phyloP scores from a whole-genome alignment of 2,329 filamentous ascomycete species.

The Ophiognomonia clavigignenti-juglandacearum region DNA sequence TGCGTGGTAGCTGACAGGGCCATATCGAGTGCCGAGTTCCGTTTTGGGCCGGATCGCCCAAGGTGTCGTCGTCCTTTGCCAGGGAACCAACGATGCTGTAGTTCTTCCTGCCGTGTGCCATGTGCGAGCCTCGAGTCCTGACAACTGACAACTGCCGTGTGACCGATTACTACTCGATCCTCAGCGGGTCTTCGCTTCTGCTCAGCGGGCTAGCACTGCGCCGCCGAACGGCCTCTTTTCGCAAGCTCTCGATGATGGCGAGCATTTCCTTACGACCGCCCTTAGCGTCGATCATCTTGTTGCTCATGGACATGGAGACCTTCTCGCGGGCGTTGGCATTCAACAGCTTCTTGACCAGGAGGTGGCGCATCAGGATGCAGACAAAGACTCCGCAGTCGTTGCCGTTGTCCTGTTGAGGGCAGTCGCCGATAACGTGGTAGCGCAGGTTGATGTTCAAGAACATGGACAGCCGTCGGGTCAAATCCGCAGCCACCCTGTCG shows the following conservation, averaged over 20 bases:
- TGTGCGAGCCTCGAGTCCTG: too few relatives aligned
- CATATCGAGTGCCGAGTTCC: too few relatives aligned
- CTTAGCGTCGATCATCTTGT: slow-evolving; percentile 74
- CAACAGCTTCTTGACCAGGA: slow-evolving; percentile 81
- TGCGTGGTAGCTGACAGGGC: too few relatives aligned
- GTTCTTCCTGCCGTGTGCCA: too few relatives aligned
- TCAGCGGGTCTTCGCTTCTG: slow-evolving; percentile 32
- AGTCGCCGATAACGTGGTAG: slow-evolving; percentile 79
- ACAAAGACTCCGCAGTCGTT: slow-evolving; percentile 96
- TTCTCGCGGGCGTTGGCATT: slow-evolving; percentile 76
- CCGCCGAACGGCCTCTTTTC: slow-evolving; percentile 81
- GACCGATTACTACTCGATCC: slow-evolving; percentile 34
- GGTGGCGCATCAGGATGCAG: slow-evolving; percentile 87
- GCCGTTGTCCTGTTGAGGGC: slow-evolving; percentile 85
- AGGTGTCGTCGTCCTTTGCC: too few relatives aligned
- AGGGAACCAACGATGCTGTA: too few relatives aligned
- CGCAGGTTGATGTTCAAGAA: slow-evolving; percentile 64
- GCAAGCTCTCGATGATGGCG: slow-evolving; percentile 78
- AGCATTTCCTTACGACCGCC: slow-evolving; percentile 87
- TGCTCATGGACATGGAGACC: slow-evolving; percentile 89
- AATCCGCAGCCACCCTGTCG: slow-evolving; percentile 64
- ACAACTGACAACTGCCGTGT: background rate
- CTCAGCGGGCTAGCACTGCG: slow-evolving; percentile 35
- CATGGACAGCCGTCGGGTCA: slow-evolving; percentile 62
- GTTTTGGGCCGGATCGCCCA: too few relatives aligned